Evolutionary conservation across 495 filamentous ascomycete species (phyloP), one percentile per base, ranked within the genome.

Genomic region (Podospora comata): DNA sequence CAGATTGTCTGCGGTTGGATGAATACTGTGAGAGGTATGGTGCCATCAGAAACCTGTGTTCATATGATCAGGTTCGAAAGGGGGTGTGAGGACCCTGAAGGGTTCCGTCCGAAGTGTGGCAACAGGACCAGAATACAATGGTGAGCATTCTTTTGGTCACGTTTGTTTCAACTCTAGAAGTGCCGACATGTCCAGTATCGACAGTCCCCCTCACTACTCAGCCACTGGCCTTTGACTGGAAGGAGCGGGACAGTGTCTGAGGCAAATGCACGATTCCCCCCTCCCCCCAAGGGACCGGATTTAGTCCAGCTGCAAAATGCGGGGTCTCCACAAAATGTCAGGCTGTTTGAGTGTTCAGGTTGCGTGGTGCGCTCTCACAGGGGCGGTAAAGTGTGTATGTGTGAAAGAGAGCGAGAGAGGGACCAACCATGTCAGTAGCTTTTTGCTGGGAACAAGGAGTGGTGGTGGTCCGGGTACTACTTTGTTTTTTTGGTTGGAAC

Each of bases 1-100:
- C 58, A 54, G 28, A 63, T 66, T 65, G 57, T 68, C 66, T 53
- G 66, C 67, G 71, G 66, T 67, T 70, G 74, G 66, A 65, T 64
- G 59, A 72, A 69, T 75, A 61, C 48, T 23, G 26, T 44, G 61
- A n/a, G 5, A 18, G 44, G 54, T 53, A 66, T 68, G 65, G 65
- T 54, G 62, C 68, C 65, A 70, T 68, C 53, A 68, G 67, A 30
- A 39, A 39, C 23, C 15, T 59, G 9, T 60, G 34, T 23, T 44
- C 62, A 56, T 59, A 39, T 65, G 48, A 68, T 60, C 54, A 65
- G 11, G 1, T n/a, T 48, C 39, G 39, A 11, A 59, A 30, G 34
- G 66, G 39, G n/a, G n/a, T 20, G 48, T 20, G 48, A 61, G 61
- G 23, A 34, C 55, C 55, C 61, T 63, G 27, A 28, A 63, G 32